Evolutionary conservation across 2,329 filamentous ascomycete species (phyloP).

Genomic region (Fusarium compactum): DNA sequence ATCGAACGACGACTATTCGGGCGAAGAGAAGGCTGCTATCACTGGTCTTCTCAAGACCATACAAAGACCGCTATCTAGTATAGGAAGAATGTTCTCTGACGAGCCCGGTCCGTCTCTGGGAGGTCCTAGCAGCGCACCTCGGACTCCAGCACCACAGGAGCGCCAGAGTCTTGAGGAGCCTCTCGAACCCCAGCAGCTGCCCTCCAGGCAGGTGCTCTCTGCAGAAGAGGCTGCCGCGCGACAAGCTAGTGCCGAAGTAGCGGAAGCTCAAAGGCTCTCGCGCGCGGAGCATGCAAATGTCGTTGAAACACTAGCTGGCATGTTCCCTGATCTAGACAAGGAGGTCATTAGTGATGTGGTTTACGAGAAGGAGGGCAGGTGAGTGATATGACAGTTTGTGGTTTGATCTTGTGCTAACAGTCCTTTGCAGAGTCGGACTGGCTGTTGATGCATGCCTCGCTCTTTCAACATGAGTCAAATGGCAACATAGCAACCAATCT

Average conservation of each 20-base stretch:
- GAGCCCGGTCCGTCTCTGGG: conserved; percentile 59
- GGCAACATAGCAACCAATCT: conserved; percentile 7
- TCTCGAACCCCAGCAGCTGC: conserved; percentile 51
- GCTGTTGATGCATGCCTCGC: conserved; percentile 90
- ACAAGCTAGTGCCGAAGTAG: conserved; percentile 89
- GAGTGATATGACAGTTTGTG: conserved; percentile 54
- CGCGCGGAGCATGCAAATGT: conserved; percentile 88
- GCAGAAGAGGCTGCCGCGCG: conserved; percentile 90
- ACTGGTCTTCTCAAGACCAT: conserved; percentile 89
- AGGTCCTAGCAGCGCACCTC: conserved; percentile 50
- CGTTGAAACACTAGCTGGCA: conserved; percentile 92
- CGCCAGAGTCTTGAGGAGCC: conserved; percentile 49
- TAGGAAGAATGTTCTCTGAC: conserved; percentile 93
- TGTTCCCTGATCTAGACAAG: conserved; percentile 95
- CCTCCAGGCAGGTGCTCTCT: conserved; percentile 63
- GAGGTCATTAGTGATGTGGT: conserved; percentile 98
- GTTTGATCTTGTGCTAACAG: conserved; percentile 8
- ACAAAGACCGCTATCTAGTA: conserved; percentile 88
- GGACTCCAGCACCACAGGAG: conserved; percentile 55
- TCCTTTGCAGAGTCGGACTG: conserved; percentile 73
- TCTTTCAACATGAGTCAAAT: conserved; percentile 61
- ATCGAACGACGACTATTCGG: conserved; percentile 65
- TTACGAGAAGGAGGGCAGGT: conserved; percentile 93
- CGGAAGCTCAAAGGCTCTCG: conserved; percentile 86
- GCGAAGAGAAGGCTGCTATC: conserved; percentile 83